Evolutionary conservation across 1,139 yeast genomes (phyloP), one percentile per base, ranked within the genome.

Genomic region (Candida gigantensis): DNA sequence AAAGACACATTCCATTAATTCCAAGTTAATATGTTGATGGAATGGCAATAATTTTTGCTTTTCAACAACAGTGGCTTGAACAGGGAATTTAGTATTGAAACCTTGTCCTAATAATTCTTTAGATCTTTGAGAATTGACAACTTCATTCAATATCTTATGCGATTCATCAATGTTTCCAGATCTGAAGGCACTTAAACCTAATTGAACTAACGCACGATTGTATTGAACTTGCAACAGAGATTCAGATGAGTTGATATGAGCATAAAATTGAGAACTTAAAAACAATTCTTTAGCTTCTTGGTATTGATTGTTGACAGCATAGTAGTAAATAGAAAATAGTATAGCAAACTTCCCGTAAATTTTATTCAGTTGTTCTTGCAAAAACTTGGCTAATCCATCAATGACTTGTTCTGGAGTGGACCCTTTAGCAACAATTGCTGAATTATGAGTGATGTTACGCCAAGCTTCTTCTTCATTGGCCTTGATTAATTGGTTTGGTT

Each of bases 11-110:
- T 94, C 98, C 53, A 94, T 77, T 53, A 94, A 79, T 70, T 94
- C 98, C 54, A 90, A 74, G 65, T 94, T 94, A 62, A 94, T 89
- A 68, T 94, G 99, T 84, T 88, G 90, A 68, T 94, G 98, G 84
- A 86, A 94, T 43, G 99, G 99, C 58, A 92, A 75, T 60, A 89
- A 77, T 60, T 90, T 84, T 61, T 84, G 95, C 57, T 79, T 84
- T 58, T 84, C 92, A 46, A 74, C 77, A 14, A 69, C 63, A 37
- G 79, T 65, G 23, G 77, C 74, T 57, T 66, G 79, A 53, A 72
- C 77, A 42, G 79, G 81, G 58, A 68, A 70, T 58, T 76, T 81
- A 60, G 88, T 79, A 58, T 78, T 84, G 55, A 82, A 77, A 41
- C 96, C 96, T 71, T 92, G 99, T 42, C 97, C 97, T 49, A 94